Evolutionary conservation across 305 asterid species (phyloP).

Genomic region (Salvia sclarea): DNA sequence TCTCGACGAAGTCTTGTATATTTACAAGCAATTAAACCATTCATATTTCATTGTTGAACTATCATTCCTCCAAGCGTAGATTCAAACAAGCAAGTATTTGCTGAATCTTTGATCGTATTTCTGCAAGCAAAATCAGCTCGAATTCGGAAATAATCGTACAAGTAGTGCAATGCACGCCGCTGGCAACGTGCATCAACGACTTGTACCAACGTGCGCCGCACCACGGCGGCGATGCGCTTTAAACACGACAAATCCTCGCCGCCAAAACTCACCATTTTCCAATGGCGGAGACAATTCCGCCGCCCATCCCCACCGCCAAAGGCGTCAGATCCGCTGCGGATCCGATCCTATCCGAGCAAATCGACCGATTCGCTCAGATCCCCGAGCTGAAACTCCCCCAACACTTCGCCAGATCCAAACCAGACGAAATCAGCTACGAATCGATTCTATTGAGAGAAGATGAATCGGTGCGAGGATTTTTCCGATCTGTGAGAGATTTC

Average conservation of each 20-base stretch:
- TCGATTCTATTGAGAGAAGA: constrained; percentile 29
- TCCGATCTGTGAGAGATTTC: constrained; percentile 40
- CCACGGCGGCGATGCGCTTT: constrained; percentile 30
- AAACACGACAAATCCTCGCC: constrained; percentile 12
- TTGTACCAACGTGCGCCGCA: constrained; percentile 39
- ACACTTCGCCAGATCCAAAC: constrained; percentile 24
- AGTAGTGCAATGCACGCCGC: constrained; percentile 12
- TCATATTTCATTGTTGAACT: too few species aligned
- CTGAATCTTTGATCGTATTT: background rate
- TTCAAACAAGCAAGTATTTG: too few species aligned
- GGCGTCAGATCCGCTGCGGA: constrained; percentile 55
- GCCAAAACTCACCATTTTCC: constrained; percentile 1
- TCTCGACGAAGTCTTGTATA: too few species aligned
- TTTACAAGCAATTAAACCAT: too few species aligned
- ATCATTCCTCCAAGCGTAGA: too few species aligned
- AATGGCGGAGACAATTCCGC: constrained; percentile 29
- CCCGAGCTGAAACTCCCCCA: constrained; percentile 53
- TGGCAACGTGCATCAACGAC: constrained; percentile 36
- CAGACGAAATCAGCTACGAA: constrained; percentile 38
- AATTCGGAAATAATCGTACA: background rate
- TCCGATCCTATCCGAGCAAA: constrained; percentile 40
- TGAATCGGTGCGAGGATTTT: constrained; percentile 30
- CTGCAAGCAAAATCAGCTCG: background rate
- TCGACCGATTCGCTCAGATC: constrained; percentile 36
- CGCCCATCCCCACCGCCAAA: constrained; percentile 57